Evolutionary conservation across 495 filamentous ascomycete species (phyloP), one percentile per base, ranked within the genome.

Genomic region (Tirmania nivea): DNA sequence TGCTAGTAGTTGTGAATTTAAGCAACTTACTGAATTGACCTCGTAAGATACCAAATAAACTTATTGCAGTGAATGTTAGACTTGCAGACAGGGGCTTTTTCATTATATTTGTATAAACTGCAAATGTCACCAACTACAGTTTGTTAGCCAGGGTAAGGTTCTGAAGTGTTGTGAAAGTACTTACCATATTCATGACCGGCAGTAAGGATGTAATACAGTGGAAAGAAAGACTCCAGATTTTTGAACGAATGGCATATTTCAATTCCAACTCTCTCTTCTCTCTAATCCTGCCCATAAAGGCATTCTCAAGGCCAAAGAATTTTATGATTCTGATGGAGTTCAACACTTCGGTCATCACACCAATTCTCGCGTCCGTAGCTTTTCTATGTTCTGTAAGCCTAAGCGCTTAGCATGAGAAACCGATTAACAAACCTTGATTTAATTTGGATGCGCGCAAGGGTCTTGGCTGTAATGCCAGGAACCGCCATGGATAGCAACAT

Each of bases 251-350:
- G 51, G 39, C 52, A 34, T 63, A 51, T 49, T 42, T 50, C 45
- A 63, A 36, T 31, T 63, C 60, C n/a, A 35, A 51, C 35, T 63
- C 57, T 8, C 60, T 51, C 19, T 63, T 63, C 39, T 63, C 60
- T 10, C 60, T 39, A 35, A 63, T 63, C 35, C 50, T 53, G 2
- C 34, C 54, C 17, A 63, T 19, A 48, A 63, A 63, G 16, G 61
- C 60, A 21, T 60, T 53, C 34, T 63, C 60, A 20, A 63, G 49
- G 10, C 60, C 60, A 49, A 63, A 63, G 50, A 63, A 63, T 31
- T 63, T 63, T 53, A 63, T 63, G 47, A 63, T 63, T 25, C 60
- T 56, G 17, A 63, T 56, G 7, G 60, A 59, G 2, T 63, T 63
- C 34, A 61, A 50, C 1, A 55, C 57, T 42, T 61, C 59, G 35